A percentile compares a stretch with the other conserved stretches of the same genome.
Conservation (phyloP, 495 filamentous ascomycete species). For the Astrothelium macrocarpum region DNA sequence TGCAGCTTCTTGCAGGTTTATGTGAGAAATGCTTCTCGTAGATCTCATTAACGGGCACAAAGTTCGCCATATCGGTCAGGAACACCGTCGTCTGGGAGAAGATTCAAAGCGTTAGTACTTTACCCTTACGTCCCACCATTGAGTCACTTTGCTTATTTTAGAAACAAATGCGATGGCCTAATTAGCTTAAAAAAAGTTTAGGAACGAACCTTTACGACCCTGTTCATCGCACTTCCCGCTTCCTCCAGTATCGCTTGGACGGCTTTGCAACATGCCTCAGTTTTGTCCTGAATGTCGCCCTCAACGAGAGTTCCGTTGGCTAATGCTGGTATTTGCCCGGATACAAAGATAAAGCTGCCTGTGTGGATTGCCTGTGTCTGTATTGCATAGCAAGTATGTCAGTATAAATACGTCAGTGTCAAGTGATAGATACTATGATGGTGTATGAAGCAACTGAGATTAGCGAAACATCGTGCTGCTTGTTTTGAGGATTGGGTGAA, state of each 20-base stretch:
- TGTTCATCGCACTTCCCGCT: conserved; percentile 63
- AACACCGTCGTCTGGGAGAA: conserved; percentile 47
- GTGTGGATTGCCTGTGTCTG: conserved; percentile 88
- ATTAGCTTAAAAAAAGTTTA: not conserved
- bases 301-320: conserved; percentile 60
- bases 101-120: not conserved
- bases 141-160: too few relatives aligned
- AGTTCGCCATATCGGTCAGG: conserved; percentile 76
- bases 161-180: too few relatives aligned
- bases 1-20: conserved; percentile 88
- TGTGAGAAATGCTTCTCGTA: conserved; percentile 81
- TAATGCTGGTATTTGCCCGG: conserved; percentile 84
- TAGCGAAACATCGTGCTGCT: too few relatives aligned
- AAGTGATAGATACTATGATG: too few relatives aligned
- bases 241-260: conserved; percentile 65
- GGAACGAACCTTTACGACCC: conserved; percentile 62
- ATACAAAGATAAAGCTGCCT: conserved; percentile 76
- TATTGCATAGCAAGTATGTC: not conserved
- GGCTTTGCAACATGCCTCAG: conserved; percentile 64
- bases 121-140: too few relatives aligned
- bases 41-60: conserved; percentile 76
- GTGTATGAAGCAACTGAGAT: too few relatives aligned
- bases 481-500: too few relatives aligned
- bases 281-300: conserved; percentile 69
- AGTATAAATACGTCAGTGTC: too few relatives aligned